Percentiles rank a stretch among this genome's conserved stretches.
Conservation (phyloP, 2,329 filamentous ascomycete species). For the Aphanoascus verrucosus region DNA sequence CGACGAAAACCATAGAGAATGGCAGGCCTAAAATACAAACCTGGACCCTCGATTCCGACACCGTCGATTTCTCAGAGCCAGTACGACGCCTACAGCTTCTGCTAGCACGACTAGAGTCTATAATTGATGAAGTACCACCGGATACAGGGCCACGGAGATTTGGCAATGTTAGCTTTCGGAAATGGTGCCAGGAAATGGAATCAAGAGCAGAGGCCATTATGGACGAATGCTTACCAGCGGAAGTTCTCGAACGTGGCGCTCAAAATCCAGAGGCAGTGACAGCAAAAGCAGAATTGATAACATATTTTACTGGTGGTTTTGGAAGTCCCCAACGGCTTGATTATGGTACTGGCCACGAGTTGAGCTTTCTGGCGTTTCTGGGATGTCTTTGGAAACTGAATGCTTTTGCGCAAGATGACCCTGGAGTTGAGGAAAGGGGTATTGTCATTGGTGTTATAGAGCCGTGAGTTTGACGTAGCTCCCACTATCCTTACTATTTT, state of each 20-base stretch:
- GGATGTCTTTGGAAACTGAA: constrained; percentile 84
- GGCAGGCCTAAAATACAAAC: constrained; percentile 32
- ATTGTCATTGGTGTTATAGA: constrained; percentile 77
- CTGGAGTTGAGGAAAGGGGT: constrained; percentile 56
- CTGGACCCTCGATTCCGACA: constrained; percentile 38
- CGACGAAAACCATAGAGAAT: constrained; percentile 43
- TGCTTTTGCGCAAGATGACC: constrained; percentile 52
- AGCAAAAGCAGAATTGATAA: constrained; percentile 56
- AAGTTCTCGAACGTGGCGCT: constrained; percentile 33
- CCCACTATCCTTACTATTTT: neutral
- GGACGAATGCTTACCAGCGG: constrained; percentile 43
- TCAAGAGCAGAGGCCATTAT: constrained; percentile 49
- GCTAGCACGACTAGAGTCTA: constrained; percentile 50
- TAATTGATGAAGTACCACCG: constrained; percentile 71
- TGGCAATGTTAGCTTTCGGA: constrained; percentile 82
- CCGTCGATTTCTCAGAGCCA: constrained; percentile 43
- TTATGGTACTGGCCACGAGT: constrained; percentile 91
- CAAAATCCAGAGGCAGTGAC: constrained; percentile 30
- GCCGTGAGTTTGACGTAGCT: constrained; percentile 48
- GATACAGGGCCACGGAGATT: constrained; percentile 79
- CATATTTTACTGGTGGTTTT: constrained; percentile 76
- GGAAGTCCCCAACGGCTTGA: constrained; percentile 83
- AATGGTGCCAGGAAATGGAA: constrained; percentile 64
- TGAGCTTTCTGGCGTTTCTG: constrained; percentile 88
- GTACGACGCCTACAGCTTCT: constrained; percentile 57